Evolutionary conservation across 805 yeast genomes (phyloP).

Genomic region (Candida nitratophila): DNA sequence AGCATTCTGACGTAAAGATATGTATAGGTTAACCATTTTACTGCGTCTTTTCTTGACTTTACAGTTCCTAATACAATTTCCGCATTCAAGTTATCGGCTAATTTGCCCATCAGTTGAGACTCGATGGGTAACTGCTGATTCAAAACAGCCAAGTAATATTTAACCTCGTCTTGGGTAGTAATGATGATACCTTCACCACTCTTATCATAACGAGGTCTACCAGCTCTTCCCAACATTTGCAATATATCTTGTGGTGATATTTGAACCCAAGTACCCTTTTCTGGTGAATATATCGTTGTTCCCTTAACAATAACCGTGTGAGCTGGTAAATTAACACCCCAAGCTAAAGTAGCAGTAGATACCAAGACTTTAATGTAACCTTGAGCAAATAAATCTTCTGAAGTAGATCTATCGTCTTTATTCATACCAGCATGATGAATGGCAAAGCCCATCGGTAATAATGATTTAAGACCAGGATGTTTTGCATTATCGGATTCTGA

Average conservation of each 20-base stretch:
- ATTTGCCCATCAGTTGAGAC: constrained; percentile 65
- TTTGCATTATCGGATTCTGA: constrained; percentile 54
- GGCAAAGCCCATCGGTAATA: constrained; percentile 71
- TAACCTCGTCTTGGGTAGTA: constrained; percentile 78
- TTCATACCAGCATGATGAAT: constrained; percentile 89
- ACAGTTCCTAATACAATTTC: constrained; percentile 76
- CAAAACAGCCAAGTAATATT: constrained; percentile 82
- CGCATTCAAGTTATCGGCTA: constrained; percentile 78
- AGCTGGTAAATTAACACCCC: constrained; percentile 97
- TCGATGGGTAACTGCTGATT: constrained; percentile 92
- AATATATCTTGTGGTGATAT: constrained; percentile 91
- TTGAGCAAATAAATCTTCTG: constrained; percentile 84
- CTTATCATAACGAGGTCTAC: constrained; percentile 89
- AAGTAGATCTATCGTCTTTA: constrained; percentile 62
- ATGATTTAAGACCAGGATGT: constrained; percentile 47
- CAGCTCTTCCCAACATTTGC: constrained; percentile 98
- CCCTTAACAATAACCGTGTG: constrained; percentile 93
- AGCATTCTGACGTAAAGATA: constrained; percentile 77
- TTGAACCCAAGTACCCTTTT: constrained; percentile 81
- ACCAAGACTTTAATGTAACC: constrained; percentile 80
- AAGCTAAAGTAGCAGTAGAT: constrained; percentile 89
- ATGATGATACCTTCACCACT: constrained; percentile 92
- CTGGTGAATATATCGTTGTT: constrained; percentile 90
- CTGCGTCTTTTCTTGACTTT: constrained; percentile 53
- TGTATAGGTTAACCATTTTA: constrained; percentile 72